Conservation (phyloP, 345 rosid genomes). For the Tarenaya hassleriana region DNA sequence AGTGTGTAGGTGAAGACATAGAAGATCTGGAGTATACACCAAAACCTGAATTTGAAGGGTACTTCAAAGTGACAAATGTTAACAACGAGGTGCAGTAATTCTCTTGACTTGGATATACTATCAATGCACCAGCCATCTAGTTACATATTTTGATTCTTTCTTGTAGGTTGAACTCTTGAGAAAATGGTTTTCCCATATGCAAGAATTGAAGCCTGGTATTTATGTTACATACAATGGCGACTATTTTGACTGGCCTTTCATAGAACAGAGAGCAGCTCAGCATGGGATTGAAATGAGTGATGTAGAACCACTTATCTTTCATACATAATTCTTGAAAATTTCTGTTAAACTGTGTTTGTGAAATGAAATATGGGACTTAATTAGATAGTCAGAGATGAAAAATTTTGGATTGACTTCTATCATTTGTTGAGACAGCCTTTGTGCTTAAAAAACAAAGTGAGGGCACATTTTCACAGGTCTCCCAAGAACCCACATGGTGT, state of each 20-base stretch:
- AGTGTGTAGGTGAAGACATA: slow-evolving; percentile 94
- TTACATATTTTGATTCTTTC: slow-evolving; percentile 22
- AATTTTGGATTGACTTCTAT: neutral
- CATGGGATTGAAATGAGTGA: slow-evolving; percentile 80
- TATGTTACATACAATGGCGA: slow-evolving; percentile 97
- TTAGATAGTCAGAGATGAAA: slow-evolving; percentile 10
- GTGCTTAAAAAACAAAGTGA: slow-evolving; percentile 7
- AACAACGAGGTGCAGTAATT: slow-evolving; percentile 55
- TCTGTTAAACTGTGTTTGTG: slow-evolving; percentile 5
- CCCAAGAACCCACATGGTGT: neutral
- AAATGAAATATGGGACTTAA: slow-evolving; percentile 11
- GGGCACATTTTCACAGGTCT: neutral
- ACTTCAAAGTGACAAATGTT: slow-evolving; percentile 75
- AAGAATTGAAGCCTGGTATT: slow-evolving; percentile 85
- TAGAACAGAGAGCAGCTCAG: slow-evolving; percentile 89
- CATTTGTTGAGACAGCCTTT: neutral
- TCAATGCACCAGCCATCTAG: slow-evolving; percentile 7
- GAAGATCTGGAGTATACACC: slow-evolving; percentile 95
- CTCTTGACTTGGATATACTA: slow-evolving; percentile 13
- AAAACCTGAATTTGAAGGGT: slow-evolving; percentile 93
- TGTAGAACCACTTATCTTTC: slow-evolving; percentile 37
- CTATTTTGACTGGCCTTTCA: slow-evolving; percentile 94
- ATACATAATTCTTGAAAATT: neutral
- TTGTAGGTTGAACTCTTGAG: slow-evolving; percentile 74
- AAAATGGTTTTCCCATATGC: slow-evolving; percentile 91